A percentile compares a stretch with the other conserved stretches of the same genome.
Evolutionary conservation across 768 basidiomycete genomes (phyloP).

Genomic region (Naganishia onofrii): DNA sequence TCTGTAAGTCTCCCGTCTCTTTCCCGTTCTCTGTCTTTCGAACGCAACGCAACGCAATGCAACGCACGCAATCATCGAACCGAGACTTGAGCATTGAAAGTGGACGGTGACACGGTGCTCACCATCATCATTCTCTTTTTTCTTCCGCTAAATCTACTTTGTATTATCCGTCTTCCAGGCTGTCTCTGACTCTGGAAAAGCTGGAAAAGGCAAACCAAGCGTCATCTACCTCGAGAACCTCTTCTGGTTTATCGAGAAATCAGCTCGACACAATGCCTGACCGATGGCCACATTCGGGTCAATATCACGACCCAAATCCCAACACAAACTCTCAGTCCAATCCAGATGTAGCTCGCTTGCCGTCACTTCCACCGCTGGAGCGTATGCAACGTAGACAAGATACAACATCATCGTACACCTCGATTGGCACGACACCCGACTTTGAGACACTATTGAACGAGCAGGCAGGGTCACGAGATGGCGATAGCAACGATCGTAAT

Average conservation of each 20-base stretch:
- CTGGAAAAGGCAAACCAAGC: too few species aligned
- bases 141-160: too few species aligned
- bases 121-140: too few species aligned
- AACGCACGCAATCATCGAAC: too few species aligned
- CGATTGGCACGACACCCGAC: conserved; percentile 15
- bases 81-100: too few species aligned
- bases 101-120: too few species aligned
- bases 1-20: not conserved
- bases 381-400: conserved; percentile 15
- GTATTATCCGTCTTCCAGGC: too few species aligned
- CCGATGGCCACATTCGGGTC: not conserved
- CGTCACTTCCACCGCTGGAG: conserved; percentile 4
- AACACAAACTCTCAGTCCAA: not conserved
- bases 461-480: conserved; percentile 13
- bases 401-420: conserved; percentile 21
- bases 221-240: too few species aligned
- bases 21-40: too few species aligned
- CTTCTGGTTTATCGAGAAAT: not conserved
- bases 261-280: not conserved
- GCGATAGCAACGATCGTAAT: not conserved
- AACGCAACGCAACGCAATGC: too few species aligned
- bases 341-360: not conserved
- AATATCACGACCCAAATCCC: not conserved
- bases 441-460: conserved; percentile 15
- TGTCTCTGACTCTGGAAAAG: too few species aligned